Evolutionary conservation across 2,329 filamentous ascomycete genomes (phyloP).

Genomic region (Ilyonectria mors-panacis): DNA sequence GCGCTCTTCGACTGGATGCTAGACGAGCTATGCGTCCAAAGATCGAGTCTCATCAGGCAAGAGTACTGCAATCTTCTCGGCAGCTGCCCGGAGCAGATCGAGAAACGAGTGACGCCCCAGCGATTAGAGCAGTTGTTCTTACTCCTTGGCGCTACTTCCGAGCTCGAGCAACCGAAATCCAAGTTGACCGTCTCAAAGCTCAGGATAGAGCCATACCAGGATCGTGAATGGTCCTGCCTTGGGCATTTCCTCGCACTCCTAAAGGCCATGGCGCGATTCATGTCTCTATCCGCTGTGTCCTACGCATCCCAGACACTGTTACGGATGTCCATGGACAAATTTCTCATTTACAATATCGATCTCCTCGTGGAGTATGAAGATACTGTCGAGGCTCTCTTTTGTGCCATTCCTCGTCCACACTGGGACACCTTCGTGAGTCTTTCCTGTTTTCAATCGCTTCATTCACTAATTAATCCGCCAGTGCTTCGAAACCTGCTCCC

Average conservation of each 20-base stretch:
- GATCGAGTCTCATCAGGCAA: constrained; percentile 67
- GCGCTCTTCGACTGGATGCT: constrained; percentile 78
- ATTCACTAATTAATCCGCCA: constrained; percentile 44
- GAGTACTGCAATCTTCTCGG: constrained; percentile 73
- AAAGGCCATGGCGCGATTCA: constrained; percentile 52
- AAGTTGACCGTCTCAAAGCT: constrained; percentile 41
- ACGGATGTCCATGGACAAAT: constrained; percentile 68
- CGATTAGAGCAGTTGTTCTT: constrained; percentile 69
- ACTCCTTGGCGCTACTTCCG: constrained; percentile 69
- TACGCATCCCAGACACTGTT: constrained; percentile 65
- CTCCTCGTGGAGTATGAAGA: constrained; percentile 58
- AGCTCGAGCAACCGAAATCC: constrained; percentile 54
- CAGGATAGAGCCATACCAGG: constrained; percentile 49
- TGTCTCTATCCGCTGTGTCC: constrained; percentile 54
- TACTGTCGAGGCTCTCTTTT: constrained; percentile 61
- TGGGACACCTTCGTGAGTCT: constrained; percentile 62
- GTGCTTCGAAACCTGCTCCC: constrained; percentile 66
- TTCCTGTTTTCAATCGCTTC: background rate
- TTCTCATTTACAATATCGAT: constrained; percentile 61
- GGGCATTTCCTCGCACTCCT: constrained; percentile 61
- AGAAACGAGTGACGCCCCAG: constrained; percentile 61
- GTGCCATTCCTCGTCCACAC: constrained; percentile 54
- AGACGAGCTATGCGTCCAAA: constrained; percentile 70
- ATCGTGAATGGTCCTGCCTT: constrained; percentile 64
- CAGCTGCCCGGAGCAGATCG: constrained; percentile 60